Evolutionary conservation across 331 rosid genomes (phyloP).

Genomic region (Acacia pycnantha): DNA sequence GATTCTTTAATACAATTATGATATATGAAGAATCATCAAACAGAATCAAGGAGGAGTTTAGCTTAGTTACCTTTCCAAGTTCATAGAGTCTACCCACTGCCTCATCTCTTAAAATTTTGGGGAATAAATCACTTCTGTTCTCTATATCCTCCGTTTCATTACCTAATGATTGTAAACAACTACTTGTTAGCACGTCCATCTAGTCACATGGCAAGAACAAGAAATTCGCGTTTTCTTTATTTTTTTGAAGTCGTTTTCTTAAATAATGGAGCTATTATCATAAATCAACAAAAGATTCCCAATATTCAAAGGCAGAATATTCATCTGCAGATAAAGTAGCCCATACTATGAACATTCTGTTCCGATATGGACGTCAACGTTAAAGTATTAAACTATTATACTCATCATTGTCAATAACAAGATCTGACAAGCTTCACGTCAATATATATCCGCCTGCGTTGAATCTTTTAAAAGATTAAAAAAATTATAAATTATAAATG

Average conservation of each 20-base stretch:
- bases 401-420: constrained; percentile 9
- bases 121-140: constrained; percentile 61
- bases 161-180: constrained; percentile 43
- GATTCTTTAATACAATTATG: neutral
- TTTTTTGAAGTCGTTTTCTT: neutral
- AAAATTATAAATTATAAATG: neutral
- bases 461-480: neutral
- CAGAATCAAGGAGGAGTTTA: neutral
- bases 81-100: constrained; percentile 75
- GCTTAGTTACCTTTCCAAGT: constrained; percentile 74
- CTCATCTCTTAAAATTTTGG: constrained; percentile 76
- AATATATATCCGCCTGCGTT: neutral
- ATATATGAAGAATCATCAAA: neutral
- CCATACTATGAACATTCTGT: neutral
- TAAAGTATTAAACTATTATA: neutral
- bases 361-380: neutral
- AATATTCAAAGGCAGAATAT: neutral
- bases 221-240: neutral
- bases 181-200: constrained; percentile 31
- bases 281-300: neutral
- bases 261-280: neutral
- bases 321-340: neutral
- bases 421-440: neutral
- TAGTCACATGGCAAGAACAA: constrained; percentile 23
- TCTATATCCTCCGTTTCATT: constrained; percentile 53